phyloP scores from a whole-genome alignment of 2,329 filamentous ascomycete genomes.

The Phoma sp. region DNA sequence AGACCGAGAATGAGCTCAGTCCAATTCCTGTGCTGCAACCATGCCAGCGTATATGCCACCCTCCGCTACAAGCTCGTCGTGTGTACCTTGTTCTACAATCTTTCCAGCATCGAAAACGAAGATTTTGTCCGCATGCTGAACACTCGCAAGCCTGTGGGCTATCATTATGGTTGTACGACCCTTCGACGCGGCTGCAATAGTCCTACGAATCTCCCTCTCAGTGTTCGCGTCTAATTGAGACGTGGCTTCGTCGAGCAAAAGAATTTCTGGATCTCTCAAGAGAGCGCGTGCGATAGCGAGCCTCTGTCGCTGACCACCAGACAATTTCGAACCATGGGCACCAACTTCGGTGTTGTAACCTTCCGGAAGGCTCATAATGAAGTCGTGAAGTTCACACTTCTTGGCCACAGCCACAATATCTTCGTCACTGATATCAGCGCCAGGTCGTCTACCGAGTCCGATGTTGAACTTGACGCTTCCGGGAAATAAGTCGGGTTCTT shows the following conservation, averaged over 20 bases:
- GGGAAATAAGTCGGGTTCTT: constrained; percentile 55
- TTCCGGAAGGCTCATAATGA: constrained; percentile 55
- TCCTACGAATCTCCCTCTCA: constrained; percentile 52
- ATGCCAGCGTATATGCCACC: constrained; percentile 46
- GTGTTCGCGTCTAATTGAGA: constrained; percentile 55
- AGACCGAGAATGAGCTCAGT: constrained; percentile 19
- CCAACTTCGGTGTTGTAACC: constrained; percentile 56
- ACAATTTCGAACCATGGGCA: constrained; percentile 51
- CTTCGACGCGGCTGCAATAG: constrained; percentile 50
- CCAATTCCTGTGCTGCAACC: constrained; percentile 46
- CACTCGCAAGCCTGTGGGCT: constrained; percentile 76
- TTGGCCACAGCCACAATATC: constrained; percentile 47
- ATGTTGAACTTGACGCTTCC: constrained; percentile 55
- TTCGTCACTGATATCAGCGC: constrained; percentile 28
- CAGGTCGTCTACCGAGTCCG: constrained; percentile 47
- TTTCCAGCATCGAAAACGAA: constrained; percentile 75
- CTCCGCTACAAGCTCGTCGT: constrained; percentile 61
- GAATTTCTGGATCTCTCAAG: constrained; percentile 53
- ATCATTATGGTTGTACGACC: constrained; percentile 73
- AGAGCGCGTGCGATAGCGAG: constrained; percentile 56
- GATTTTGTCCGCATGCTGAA: constrained; percentile 80
- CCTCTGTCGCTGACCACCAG: constrained; percentile 55
- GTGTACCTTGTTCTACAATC: constrained; percentile 67
- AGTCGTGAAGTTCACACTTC: constrained; percentile 55
- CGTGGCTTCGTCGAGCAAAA: constrained; percentile 57